Conservation (phyloP, 306 rosid genomes). For the Acacia acuminata region DNA sequence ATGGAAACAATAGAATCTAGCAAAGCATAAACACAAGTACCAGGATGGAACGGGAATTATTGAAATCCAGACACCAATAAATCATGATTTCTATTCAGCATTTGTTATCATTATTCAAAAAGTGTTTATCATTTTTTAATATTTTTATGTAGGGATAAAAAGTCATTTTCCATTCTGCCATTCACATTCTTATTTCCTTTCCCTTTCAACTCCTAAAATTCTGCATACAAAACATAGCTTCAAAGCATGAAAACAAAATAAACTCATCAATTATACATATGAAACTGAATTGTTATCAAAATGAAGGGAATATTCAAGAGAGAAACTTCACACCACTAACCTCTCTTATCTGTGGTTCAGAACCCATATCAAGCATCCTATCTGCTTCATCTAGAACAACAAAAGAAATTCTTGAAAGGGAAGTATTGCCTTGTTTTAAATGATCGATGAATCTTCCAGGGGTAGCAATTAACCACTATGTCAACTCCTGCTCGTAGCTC, state of each 20-base stretch:
- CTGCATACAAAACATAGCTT: not conserved
- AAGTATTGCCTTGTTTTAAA: conserved; percentile 84
- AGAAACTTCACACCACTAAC: no score
- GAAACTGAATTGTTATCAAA: conserved; percentile 13
- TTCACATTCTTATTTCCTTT: not conserved
- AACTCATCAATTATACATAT: not conserved
- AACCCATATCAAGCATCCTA: no score
- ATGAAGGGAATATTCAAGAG: no score
- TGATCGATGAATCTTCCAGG: conserved; percentile 95
- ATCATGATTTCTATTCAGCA: not conserved
- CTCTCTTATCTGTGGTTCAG: no score
- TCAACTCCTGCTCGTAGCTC: conserved; percentile 85
- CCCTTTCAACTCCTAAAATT: not conserved
- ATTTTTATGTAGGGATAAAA: not conserved
- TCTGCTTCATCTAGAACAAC: no score
- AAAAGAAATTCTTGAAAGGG: conserved; percentile 72
- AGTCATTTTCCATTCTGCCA: not conserved
- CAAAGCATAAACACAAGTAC: conserved; percentile 9
- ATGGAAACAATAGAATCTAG: conserved; percentile 27
- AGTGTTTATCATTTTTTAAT: not conserved
- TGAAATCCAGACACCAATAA: not conserved
- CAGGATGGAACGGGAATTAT: not conserved
- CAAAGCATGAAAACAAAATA: not conserved
- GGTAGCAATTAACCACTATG: no score
- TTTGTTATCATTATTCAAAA: not conserved